Percentiles rank a stretch among this genome's conserved stretches.
Evolutionary conservation across 2,329 filamentous ascomycete genomes (phyloP).

Genomic region (Plectosphaerella plurivora): DNA sequence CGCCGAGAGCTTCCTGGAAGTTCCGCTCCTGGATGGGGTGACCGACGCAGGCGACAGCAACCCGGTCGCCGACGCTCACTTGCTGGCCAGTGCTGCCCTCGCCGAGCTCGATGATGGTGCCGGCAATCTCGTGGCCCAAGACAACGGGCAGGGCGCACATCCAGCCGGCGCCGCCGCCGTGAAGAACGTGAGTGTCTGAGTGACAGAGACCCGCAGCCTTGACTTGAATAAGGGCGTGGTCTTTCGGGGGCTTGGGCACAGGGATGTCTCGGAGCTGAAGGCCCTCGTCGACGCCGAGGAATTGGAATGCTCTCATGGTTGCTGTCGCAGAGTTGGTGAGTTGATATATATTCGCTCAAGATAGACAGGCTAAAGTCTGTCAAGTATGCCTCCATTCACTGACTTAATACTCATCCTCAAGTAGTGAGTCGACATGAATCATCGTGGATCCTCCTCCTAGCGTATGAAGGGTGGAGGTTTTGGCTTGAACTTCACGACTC

Average conservation of each 20-base stretch:
- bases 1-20: conserved; percentile 5
- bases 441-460: too few species aligned
- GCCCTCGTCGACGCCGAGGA: conserved; percentile 2
- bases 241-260: background rate
- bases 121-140: conserved; percentile 8
- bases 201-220: conserved; percentile 9
- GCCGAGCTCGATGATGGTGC: background rate
- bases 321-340: too few species aligned
- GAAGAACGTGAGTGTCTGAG: conserved; percentile 8
- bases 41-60: conserved; percentile 7
- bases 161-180: conserved; percentile 8
- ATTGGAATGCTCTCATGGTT: conserved; percentile 6
- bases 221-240: conserved; percentile 1
- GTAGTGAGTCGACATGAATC: too few species aligned
- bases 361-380: too few species aligned
- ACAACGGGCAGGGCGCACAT: conserved; percentile 6
- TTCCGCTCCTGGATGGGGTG: conserved; percentile 5
- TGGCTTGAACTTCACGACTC: too few species aligned
- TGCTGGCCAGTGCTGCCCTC: background rate
- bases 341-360: too few species aligned
- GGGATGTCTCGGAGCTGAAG: conserved; percentile 3
- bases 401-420: too few species aligned
- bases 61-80: conserved; percentile 1
- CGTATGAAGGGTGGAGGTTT: too few species aligned
- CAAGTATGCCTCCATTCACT: too few species aligned